phyloP scores from a whole-genome alignment of 495 filamentous ascomycete genomes.

The Penicillium parvum region DNA sequence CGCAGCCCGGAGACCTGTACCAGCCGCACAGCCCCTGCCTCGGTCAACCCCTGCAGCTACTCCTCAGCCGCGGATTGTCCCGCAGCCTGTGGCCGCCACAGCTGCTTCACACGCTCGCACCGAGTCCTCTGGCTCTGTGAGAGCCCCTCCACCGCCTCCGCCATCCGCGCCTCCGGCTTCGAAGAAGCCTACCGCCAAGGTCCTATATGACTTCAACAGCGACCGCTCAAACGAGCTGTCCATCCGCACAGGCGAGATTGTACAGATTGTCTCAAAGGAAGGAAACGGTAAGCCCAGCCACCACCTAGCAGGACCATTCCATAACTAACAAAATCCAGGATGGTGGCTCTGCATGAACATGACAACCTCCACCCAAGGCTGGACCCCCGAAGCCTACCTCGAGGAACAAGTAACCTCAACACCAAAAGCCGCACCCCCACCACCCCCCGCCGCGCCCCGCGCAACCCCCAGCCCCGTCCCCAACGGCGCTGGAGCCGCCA shows the following conservation, averaged over 20 bases:
- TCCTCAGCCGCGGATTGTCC: conserved; percentile 32
- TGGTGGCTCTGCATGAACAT: conserved; percentile 89
- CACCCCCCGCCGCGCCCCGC: conserved; percentile 55
- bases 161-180: conserved; percentile 59
- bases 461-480: conserved; percentile 40
- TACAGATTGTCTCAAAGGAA: conserved; percentile 86
- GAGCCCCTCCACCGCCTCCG: conserved; percentile 67
- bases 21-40: conserved; percentile 33
- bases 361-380: conserved; percentile 65
- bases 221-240: conserved; percentile 75
- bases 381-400: conserved; percentile 90
- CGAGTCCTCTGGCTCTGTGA: conserved; percentile 49
- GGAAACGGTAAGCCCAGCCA: conserved; percentile 64
- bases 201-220: conserved; percentile 82
- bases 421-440: conserved; percentile 49
- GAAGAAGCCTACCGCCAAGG: conserved; percentile 74
- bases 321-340: conserved; percentile 53
- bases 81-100: conserved; percentile 46
- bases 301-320: not conserved
- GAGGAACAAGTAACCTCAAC: conserved; percentile 60
- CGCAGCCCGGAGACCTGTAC: conserved; percentile 39
- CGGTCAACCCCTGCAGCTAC: conserved; percentile 31
- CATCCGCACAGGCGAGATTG: conserved; percentile 68
- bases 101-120: conserved; percentile 49
- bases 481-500: conserved; percentile 45